Evolutionary conservation across 805 yeast genomes (phyloP).

Genomic region (Lipomyces lipofer): DNA sequence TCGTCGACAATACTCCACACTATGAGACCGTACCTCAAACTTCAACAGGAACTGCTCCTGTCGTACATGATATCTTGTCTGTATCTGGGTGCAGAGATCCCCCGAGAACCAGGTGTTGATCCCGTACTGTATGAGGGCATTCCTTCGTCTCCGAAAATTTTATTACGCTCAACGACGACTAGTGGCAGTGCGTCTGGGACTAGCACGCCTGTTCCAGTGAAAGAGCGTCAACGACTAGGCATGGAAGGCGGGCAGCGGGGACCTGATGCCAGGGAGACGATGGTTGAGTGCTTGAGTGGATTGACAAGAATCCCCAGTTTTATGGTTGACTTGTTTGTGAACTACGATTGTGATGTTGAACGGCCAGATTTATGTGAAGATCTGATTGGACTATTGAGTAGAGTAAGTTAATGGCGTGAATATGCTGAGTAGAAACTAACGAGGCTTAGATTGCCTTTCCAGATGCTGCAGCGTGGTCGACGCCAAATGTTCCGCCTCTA

Average conservation of each 20-base stretch:
- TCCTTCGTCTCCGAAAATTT: slow-evolving; percentile 49
- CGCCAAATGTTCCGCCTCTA: slow-evolving; percentile 87
- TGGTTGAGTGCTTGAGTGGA: slow-evolving; percentile 78
- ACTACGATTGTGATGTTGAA: slow-evolving; percentile 88
- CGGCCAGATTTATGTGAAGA: slow-evolving; percentile 73
- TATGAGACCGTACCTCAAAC: slow-evolving; percentile 62
- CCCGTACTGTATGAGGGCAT: slow-evolving; percentile 44
- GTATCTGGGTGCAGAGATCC: slow-evolving; percentile 43
- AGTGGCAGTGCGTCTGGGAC: slow-evolving; percentile 18
- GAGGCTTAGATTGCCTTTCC: slow-evolving; percentile 63
- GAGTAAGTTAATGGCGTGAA: slow-evolving; percentile 33
- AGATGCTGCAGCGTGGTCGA: slow-evolving; percentile 74
- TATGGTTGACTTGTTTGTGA: slow-evolving; percentile 73
- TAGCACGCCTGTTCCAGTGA: slow-evolving; percentile 28
- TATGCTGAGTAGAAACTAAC: neutral
- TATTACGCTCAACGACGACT: slow-evolving; percentile 41
- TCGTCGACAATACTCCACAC: slow-evolving; percentile 71
- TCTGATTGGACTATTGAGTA: slow-evolving; percentile 68
- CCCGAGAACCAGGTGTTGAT: slow-evolving; percentile 43
- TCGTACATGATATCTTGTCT: slow-evolving; percentile 43
- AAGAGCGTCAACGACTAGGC: slow-evolving; percentile 29
- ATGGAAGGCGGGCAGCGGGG: slow-evolving; percentile 31
- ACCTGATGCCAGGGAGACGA: slow-evolving; percentile 59
- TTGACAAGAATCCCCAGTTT: slow-evolving; percentile 64
- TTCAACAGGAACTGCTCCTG: slow-evolving; percentile 68